Evolutionary conservation across 1,284 basidiomycete genomes (phyloP), one percentile per base, ranked within the genome.

Genomic region (Singerocomus rubriflavus): DNA sequence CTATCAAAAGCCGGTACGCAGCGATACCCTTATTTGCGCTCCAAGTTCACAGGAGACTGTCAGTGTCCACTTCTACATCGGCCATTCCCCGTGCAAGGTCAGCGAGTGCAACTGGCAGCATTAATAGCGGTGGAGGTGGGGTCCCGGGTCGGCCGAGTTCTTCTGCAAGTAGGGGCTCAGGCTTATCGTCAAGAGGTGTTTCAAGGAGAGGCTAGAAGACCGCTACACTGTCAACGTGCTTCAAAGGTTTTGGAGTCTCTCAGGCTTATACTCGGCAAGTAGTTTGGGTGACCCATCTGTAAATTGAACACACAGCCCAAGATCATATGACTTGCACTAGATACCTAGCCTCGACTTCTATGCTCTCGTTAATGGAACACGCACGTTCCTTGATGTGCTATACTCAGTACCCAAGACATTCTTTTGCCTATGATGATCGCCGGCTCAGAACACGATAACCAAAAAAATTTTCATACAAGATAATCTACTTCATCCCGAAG

Each of bases 51-150:
- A 38, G 25, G 27, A 17, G 21, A 43, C 17, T 13, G 3, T 37
- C 26, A 69, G 67, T 44, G 31, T 31, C 54, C 13, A 51, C 51
- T 13, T 53, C 62, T 12, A 27, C 50, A 40, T 65, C 65, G 16
- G 11, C 51, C 6, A 44, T 56, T 39, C 44, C 57, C 39, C 68
- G 65, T 21, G 52, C 54, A 21, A 61, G 65, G 47, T 61, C 67
- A 9, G 48, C 56, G 7, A 70, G 66, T 40, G 64, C 66, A 34
- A 50, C 63, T 14, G 68, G 61, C 13, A 67, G 50, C 37, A 44
- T 63, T n/a, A 29, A 50, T 29, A 32, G 50, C 21, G 33, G 45
- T 32, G 47, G 50, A 16, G 50, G 63, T 36, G 64, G 66, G 33
- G 27, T 49, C n/a, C 21, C 21, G 21, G 21, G 21, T 21, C 55